Evolutionary conservation across 1,284 basidiomycete genomes (phyloP).

Genomic region (Pholiota adiposa): DNA sequence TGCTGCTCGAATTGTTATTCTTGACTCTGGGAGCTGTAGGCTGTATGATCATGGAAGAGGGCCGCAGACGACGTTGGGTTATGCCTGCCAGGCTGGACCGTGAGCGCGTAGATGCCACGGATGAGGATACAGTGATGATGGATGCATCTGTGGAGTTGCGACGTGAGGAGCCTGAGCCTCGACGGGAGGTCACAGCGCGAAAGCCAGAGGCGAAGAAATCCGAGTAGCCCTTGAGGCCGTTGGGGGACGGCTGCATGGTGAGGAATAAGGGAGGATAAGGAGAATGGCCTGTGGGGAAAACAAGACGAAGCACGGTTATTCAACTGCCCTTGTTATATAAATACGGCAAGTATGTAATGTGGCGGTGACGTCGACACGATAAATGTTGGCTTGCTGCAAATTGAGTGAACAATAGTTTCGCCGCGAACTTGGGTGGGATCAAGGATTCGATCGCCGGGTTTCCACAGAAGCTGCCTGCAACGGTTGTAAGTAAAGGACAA

Average conservation of each 20-base stretch:
- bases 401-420: slow-evolving; percentile 1
- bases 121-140: slow-evolving; percentile 6
- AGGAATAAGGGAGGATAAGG: background rate
- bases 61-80: slow-evolving; percentile 26
- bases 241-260: slow-evolving; percentile 4
- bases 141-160: slow-evolving; percentile 11
- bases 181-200: slow-evolving; percentile 33
- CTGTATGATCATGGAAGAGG: slow-evolving; percentile 32
- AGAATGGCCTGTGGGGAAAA: slow-evolving; percentile 3
- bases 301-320: background rate
- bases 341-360: slow-evolving; percentile 4
- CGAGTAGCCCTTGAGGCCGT: slow-evolving; percentile 29
- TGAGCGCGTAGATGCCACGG: slow-evolving; percentile 13
- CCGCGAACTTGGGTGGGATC: background rate
- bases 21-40: slow-evolving; percentile 17
- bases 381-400: slow-evolving; percentile 1
- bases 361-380: slow-evolving; percentile 6
- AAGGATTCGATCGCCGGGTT: slow-evolving; percentile 2
- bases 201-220: slow-evolving; percentile 49
- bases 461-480: background rate
- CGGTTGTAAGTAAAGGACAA: background rate
- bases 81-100: slow-evolving; percentile 22
- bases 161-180: slow-evolving; percentile 11
- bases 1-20: slow-evolving; percentile 6
- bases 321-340: slow-evolving; percentile 3